Evolutionary conservation across 2,329 filamentous ascomycete species (phyloP), one percentile per base, ranked within the genome.

Genomic region (Xylariaceae sp.): DNA sequence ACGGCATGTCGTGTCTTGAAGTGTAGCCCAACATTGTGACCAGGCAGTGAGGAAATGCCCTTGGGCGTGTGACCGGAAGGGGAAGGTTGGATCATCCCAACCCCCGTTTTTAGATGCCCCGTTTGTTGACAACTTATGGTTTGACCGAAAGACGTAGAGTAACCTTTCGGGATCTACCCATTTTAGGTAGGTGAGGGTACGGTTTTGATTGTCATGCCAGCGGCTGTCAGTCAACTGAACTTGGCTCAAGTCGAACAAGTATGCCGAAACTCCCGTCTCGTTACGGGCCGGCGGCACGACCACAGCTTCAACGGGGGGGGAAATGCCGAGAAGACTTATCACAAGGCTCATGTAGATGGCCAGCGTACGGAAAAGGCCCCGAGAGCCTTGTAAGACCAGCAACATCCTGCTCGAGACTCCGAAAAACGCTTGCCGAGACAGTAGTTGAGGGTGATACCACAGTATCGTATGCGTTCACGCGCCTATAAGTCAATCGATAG

Each of bases 81-180:
- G 79, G 37, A 82, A 82, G 40, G 75, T 68, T 1, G 80, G 80
- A 1, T 76, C 76, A 62, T 82, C 80, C 80, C 80, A 82, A 2
- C 79, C 80, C 2, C 77, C 77, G 41, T 79, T 78, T 5, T 70
- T 42, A 1, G 66, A 56, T 2, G 78, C 79, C 1, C 75, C 75
- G 2, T 76, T 70, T 7, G 78, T 81, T 3, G 73, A 74, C 1
- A 81, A 59, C 15, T 72, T 68, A 50, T 81, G 78, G 40, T 71
- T 80, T 24, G 66, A 57, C 15, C 78, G 71, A 65, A 80, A 81
- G 59, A 74, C 73, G 65, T 80, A 80, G 15, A 80, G 72, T 2
- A 81, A 65, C 1, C 78, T 71, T 15, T 80, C 73, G 0, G 74
- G 58, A 45, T 79, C 72, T 18, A 80, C 70, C 23, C 59, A 72